Conservation (phyloP, 2,329 filamentous ascomycete genomes). For the Pseudodiploospora longispora region DNA sequence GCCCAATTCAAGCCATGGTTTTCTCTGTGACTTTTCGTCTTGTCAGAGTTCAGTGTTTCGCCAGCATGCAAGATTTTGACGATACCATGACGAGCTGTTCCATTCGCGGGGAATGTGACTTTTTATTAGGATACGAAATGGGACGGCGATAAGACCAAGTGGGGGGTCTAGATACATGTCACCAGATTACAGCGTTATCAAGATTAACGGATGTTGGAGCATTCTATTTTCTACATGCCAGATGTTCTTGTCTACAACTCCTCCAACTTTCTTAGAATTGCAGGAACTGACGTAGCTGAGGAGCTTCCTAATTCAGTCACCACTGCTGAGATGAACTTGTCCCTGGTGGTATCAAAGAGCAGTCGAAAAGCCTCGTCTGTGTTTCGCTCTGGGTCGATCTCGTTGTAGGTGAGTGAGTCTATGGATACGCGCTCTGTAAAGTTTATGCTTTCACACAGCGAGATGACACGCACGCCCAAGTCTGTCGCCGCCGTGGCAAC, state of each 20-base stretch:
- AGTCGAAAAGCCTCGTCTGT: conserved; percentile 49
- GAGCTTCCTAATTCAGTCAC: conserved; percentile 86
- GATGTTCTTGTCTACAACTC: conserved; percentile 33
- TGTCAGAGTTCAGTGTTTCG: no score
- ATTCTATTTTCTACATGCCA: background rate
- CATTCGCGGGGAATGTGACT: no score
- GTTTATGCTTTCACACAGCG: conserved; percentile 91
- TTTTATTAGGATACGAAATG: no score
- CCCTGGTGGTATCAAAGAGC: conserved; percentile 87
- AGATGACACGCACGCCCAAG: conserved; percentile 70
- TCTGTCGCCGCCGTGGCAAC: conserved; percentile 77
- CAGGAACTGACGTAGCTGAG: conserved; percentile 75
- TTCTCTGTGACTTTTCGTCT: background rate
- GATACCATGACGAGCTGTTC: no score
- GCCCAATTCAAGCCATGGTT: background rate
- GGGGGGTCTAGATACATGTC: no score
- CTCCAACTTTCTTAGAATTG: conserved; percentile 49
- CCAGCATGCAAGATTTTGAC: no score
- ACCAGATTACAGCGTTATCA: no score
- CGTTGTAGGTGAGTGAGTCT: conserved; percentile 90
- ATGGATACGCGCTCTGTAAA: conserved; percentile 80
- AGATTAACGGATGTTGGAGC: no score
- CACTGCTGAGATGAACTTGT: conserved; percentile 78
- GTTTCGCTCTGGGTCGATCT: conserved; percentile 71
- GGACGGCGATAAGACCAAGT: no score